Base-by-base conservation (phyloP, 2,329 filamentous ascomycete species). In the Trichoderma atrobrunneum region DNA sequence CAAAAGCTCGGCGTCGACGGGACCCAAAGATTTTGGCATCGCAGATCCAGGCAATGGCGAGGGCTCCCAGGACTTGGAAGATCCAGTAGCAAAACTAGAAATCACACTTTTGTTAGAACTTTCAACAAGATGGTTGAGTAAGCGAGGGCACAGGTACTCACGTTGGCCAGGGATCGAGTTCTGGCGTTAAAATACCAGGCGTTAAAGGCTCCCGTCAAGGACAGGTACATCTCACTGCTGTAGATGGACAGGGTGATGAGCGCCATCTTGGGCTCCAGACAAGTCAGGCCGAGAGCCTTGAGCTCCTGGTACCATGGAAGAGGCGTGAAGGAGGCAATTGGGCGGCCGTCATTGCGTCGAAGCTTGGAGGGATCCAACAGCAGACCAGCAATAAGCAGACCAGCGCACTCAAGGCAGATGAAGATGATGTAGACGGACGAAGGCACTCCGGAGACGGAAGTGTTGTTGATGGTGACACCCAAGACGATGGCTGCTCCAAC, bases 401-500 rank as follows among this genome's bases (percentile, higher is more conserved):
- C 71, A 2, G 28, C 36, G 65, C 71, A 70, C 14, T 72, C 71
- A 10, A 72, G 64, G 24, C 36, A 61, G 39, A 72, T 72, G 71
- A 72, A 72, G 36, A 39, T 69, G 56, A 62, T 72, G 43, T 72
- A 72, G 36, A 72, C 71, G 21, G 71, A 69, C 5, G 71, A 62
- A 5, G 71, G 71, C 34, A 72, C 71, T 21, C 71, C 71, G 5
- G 71, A 72, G 28, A 72, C 48, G 21, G 63, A 43, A 5, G 71
- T 72, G 71, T 72, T 72, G 57, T 72, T 51, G 14, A 69, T 32
- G 8, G 71, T 72, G 30, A 72, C 57, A 1, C 71, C 71, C 24
- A 72, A 11, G 30, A 72, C 71, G 30, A 72, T 69, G 57, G 71
- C 71, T 70, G 71, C 71, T 74, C 95, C 95, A 80, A 97, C 93